Base-by-base conservation (phyloP, 1,139 yeast genomes). In the Candida neerlandica region DNA sequence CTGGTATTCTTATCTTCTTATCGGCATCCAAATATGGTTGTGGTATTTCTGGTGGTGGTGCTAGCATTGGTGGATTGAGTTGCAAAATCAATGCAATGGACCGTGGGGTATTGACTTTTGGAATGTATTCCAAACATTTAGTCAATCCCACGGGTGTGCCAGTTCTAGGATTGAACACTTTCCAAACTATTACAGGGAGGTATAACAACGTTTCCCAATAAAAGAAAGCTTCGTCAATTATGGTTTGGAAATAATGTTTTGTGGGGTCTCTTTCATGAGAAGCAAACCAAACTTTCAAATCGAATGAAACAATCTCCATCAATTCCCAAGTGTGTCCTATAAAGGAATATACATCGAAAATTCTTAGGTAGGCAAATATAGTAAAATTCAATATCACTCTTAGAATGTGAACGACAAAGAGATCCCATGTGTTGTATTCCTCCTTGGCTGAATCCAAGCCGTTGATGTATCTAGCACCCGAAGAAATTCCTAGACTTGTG, bases 21-120 rank as follows among this genome's bases (percentile, higher is more conserved):
- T 75, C 73, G 2, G 69, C 70, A 49, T 72, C 73, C 45, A 77
- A 58, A 51, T 65, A 76, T 0, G 81, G 80, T 41, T 63, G 65
- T 1, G 82, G 82, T 7, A 74, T 53, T 7, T 65, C 69, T 3
- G 78, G 73, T 26, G 80, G 79, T 19, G 64, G 54, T 2, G 55
- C 47, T 2, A 58, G 44, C 7, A 51, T 15, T 27, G 52, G 49
- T 1, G 53, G 50, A 23, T 58, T 53, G 16, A 53, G 43, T 15
- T 57, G 52, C 23, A 64, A 55, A 5, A 69, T 47, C 18, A 66
- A 47, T 2, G 61, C 51, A 5, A 63, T 48, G 11, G 66, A 58
- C 9, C 44, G 41, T 5, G 71, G 70, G 11, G 60, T 51, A 6
- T 45, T 45, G 7, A 52, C 44, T 10, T 44, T 43, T 3, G 64